Evolutionary conservation across 768 basidiomycete species (phyloP).

Genomic region (Piloderma croceum): DNA sequence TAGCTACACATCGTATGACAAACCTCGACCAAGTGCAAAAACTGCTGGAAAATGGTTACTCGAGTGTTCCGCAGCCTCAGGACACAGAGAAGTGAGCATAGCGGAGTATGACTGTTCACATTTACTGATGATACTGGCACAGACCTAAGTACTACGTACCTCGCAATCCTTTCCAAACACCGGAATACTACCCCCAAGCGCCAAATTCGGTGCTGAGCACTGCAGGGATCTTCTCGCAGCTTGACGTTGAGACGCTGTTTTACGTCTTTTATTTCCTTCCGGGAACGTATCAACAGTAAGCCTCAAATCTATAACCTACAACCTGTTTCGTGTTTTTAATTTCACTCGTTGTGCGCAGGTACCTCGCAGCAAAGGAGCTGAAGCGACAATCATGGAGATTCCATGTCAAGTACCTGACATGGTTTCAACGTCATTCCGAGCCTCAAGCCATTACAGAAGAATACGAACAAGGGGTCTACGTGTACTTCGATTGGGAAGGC

Average conservation of each 20-base stretch:
- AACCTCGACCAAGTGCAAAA: constrained; percentile 90
- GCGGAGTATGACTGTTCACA: not conserved
- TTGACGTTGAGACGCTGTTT: constrained; percentile 96
- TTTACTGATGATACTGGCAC: not conserved
- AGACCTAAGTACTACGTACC: constrained; percentile 98
- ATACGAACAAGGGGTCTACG: constrained; percentile 98
- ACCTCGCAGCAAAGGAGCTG: constrained; percentile 92
- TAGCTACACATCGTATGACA: constrained; percentile 75
- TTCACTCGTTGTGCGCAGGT: constrained; percentile 43
- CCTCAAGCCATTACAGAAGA: constrained; percentile 99
- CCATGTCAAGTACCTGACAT: constrained; percentile 98
- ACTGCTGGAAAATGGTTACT: constrained; percentile 87
- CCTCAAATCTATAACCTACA: constrained; percentile 8
- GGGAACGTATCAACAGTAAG: constrained; percentile 96
- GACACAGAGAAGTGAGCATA: constrained; percentile 91
- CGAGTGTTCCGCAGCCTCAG: constrained; percentile 82
- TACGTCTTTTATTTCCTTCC: constrained; percentile 98
- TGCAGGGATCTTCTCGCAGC: constrained; percentile 77
- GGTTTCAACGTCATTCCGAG: constrained; percentile 98
- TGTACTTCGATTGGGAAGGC: constrained; percentile 99
- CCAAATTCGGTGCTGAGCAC: constrained; percentile 78
- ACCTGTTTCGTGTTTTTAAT: constrained; percentile 3
- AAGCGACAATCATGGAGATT: constrained; percentile 99
- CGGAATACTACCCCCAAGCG: constrained; percentile 89
- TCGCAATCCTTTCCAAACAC: constrained; percentile 85